Conservation (phyloP, 176 grass and related monocot genomes). For the Coix lacrymajobi region DNA sequence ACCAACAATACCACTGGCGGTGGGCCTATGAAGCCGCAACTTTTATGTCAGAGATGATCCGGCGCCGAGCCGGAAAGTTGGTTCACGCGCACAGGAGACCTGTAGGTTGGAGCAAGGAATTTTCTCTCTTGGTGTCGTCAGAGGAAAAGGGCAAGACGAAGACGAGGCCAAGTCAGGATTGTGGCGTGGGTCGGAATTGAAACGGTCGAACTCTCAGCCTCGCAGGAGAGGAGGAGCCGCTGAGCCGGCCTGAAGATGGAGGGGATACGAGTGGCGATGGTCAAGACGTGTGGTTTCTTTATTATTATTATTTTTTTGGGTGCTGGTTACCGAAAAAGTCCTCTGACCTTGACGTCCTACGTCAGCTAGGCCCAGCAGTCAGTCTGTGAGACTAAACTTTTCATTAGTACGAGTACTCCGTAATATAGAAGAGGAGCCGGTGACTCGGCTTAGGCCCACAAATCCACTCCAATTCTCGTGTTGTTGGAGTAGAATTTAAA, state of each 20-base stretch:
- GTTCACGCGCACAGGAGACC: neutral
- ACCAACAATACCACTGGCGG: neutral
- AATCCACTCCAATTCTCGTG: no score
- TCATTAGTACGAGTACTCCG: no score
- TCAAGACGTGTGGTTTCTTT: neutral
- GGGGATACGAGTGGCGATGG: neutral
- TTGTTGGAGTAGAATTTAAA: no score
- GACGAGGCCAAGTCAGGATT: constrained; percentile 4
- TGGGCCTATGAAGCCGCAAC: neutral
- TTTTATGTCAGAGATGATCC: constrained; percentile 10
- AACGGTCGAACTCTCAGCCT: constrained; percentile 17
- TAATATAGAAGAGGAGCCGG: neutral
- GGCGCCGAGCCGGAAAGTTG: neutral
- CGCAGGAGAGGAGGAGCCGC: neutral
- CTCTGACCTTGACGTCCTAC: neutral
- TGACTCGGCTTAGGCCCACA: neutral
- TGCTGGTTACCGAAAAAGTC: neutral
- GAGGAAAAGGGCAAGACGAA: neutral
- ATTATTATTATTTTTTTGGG: neutral
- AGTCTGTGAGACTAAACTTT: neutral
- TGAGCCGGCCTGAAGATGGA: constrained; percentile 16
- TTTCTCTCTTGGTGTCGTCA: neutral
- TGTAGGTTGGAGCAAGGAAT: neutral
- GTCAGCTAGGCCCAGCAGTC: constrained; percentile 21
- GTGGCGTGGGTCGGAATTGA: neutral